A percentile compares a stretch with the other conserved stretches of the same genome.
phyloP scores from a whole-genome alignment of 129 eudicot species.

The Gnaphalium uliginosum region DNA sequence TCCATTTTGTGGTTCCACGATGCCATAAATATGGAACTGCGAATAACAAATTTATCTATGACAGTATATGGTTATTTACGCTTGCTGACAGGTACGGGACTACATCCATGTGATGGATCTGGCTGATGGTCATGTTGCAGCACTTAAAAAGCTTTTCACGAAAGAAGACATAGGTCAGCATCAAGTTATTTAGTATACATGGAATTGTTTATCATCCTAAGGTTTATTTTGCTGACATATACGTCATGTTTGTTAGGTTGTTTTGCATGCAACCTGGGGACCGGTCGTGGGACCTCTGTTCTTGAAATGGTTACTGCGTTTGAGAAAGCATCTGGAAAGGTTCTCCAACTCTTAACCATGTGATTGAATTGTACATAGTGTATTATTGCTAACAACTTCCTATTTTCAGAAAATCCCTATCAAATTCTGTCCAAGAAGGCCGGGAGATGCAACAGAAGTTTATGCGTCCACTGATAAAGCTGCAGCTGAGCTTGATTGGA shows the following conservation, averaged over 20 bases:
- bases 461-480: conserved; percentile 87
- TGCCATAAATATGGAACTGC: not conserved
- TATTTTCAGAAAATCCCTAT: conserved; percentile 71
- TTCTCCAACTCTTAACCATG: conserved; percentile 17
- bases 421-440: conserved; percentile 88
- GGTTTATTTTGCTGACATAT: conserved; percentile 15
- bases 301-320: conserved; percentile 96
- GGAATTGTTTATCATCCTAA: not conserved
- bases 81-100: conserved; percentile 61
- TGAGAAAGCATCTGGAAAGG: conserved; percentile 94
- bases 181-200: conserved; percentile 7
- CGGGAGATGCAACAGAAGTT: conserved; percentile 97
- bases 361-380: not conserved
- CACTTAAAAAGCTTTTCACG: conserved; percentile 72
- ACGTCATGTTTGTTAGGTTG: conserved; percentile 53
- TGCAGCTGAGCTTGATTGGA: conserved; percentile 87
- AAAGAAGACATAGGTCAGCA: conserved; percentile 68
- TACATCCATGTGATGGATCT: conserved; percentile 99
- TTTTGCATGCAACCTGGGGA: conserved; percentile 85
- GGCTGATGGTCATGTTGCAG: conserved; percentile 98
- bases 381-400: conserved; percentile 16
- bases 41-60: not conserved
- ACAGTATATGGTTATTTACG: conserved; percentile 1
- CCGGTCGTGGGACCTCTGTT: conserved; percentile 87
- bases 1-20: not conserved